Conservation (phyloP, 768 basidiomycete genomes). For the Auricularia sp. region DNA sequence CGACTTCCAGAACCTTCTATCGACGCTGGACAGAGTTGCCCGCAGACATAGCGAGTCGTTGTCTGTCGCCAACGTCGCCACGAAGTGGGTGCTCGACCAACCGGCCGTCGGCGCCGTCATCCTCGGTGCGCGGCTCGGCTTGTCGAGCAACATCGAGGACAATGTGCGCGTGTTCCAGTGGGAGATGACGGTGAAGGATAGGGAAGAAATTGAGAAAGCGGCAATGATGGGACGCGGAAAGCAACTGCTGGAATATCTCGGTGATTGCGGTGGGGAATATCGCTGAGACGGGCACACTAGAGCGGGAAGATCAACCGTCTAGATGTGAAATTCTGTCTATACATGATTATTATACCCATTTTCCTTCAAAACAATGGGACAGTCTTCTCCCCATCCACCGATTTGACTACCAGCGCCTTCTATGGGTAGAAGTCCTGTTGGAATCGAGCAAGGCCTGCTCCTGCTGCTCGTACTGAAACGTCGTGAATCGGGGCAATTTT, state of each 20-base stretch:
- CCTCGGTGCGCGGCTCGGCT: slow-evolving; percentile 39
- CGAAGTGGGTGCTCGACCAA: slow-evolving; percentile 77
- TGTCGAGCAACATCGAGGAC: neutral
- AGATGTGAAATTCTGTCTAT: no score
- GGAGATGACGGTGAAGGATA: neutral
- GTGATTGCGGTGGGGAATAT: neutral
- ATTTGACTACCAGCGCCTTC: no score
- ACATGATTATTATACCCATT: no score
- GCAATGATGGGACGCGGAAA: neutral
- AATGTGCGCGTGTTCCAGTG: neutral
- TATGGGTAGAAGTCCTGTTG: no score
- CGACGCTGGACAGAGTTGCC: slow-evolving; percentile 50
- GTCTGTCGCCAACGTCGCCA: slow-evolving; percentile 71
- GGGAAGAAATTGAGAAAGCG: neutral
- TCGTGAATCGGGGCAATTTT: no score
- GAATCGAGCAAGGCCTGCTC: no score
- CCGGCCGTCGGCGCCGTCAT: slow-evolving; percentile 68
- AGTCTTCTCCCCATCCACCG: no score
- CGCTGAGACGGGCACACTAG: no score
- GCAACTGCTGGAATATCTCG: neutral
- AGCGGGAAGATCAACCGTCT: no score
- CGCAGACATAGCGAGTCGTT: slow-evolving; percentile 48
- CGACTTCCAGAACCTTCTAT: slow-evolving; percentile 60
- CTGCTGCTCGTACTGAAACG: no score
- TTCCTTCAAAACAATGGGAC: no score